A percentile compares a stretch with the other conserved stretches of the same genome.
phyloP scores from a whole-genome alignment of 192 early-diverging fungal species.

The Linnemannia exigua region DNA sequence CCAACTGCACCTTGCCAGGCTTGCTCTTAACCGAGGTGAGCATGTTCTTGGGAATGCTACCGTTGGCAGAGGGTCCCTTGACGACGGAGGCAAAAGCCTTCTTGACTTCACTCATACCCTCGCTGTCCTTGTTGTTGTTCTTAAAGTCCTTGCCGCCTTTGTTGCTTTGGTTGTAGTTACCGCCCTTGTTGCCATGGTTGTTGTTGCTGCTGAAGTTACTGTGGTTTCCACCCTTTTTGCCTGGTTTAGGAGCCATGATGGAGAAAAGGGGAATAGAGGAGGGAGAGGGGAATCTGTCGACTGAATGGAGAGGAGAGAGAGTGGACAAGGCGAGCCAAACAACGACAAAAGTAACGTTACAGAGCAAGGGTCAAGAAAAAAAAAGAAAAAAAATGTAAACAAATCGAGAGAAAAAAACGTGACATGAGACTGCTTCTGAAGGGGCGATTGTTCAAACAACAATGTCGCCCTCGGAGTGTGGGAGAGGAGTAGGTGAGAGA shows the following conservation, averaged over 20 bases:
- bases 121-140: neutral
- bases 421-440: neutral
- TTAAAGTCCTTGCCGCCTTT: slow-evolving; percentile 7
- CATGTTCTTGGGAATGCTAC: slow-evolving; percentile 55
- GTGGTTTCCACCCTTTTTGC: slow-evolving; percentile 18
- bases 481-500: no score
- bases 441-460: neutral
- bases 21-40: slow-evolving; percentile 38
- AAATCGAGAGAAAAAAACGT: neutral
- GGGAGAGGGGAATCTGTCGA: neutral
- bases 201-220: slow-evolving; percentile 3
- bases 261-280: neutral
- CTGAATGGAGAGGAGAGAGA: neutral
- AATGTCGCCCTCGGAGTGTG: neutral
- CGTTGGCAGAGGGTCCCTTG: slow-evolving; percentile 54
- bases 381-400: slow-evolving; percentile 21
- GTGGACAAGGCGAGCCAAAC: neutral
- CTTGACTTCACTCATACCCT: slow-evolving; percentile 42
- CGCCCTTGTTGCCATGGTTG: slow-evolving; percentile 16
- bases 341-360: neutral
- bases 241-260: slow-evolving; percentile 28
- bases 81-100: slow-evolving; percentile 45
- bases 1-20: slow-evolving; percentile 36
- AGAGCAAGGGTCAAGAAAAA: neutral
- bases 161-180: slow-evolving; percentile 9